A percentile compares a stretch with the other conserved stretches of the same genome.
Evolutionary conservation across 1,284 basidiomycete genomes (phyloP).

Genomic region (Boletus sp.): DNA sequence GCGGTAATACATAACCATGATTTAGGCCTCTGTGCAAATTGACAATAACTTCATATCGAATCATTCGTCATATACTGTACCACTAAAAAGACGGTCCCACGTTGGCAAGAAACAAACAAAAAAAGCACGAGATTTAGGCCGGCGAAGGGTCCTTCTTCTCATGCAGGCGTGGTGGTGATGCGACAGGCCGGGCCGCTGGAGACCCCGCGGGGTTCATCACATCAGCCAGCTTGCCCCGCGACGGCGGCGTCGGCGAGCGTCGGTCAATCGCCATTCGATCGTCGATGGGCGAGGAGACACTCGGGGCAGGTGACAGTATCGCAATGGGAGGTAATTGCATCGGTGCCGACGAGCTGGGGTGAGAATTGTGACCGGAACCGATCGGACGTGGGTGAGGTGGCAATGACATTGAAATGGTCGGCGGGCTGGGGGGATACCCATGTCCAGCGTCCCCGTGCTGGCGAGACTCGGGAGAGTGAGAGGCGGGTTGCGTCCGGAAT

Average conservation of each 20-base stretch:
- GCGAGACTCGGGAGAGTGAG: conserved; percentile 65
- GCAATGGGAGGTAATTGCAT: conserved; percentile 65
- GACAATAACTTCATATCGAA: conserved; percentile 28
- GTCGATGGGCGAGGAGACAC: conserved; percentile 55
- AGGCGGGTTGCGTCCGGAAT: conserved; percentile 68
- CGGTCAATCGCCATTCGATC: conserved; percentile 54
- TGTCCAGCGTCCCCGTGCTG: conserved; percentile 43
- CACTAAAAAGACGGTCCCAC: conserved; percentile 4
- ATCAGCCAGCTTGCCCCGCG: conserved; percentile 54
- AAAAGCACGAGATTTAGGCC: conserved; percentile 18
- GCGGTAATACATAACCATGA: conserved; percentile 36
- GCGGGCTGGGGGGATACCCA: conserved; percentile 56
- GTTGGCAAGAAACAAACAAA: conserved; percentile 10
- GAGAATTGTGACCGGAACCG: conserved; percentile 49
- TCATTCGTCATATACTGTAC: conserved; percentile 25
- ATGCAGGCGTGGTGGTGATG: conserved; percentile 43
- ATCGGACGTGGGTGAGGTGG: conserved; percentile 75
- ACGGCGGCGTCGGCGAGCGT: conserved; percentile 50
- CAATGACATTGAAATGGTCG: conserved; percentile 56
- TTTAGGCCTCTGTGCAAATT: conserved; percentile 22
- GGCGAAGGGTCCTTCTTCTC: conserved; percentile 39
- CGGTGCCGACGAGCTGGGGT: conserved; percentile 31
- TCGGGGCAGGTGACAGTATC: conserved; percentile 61
- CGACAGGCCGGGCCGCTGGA: conserved; percentile 41
- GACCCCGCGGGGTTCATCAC: conserved; percentile 55